phyloP scores from a whole-genome alignment of 306 rosid genomes.

The Gillenia trifoliata region DNA sequence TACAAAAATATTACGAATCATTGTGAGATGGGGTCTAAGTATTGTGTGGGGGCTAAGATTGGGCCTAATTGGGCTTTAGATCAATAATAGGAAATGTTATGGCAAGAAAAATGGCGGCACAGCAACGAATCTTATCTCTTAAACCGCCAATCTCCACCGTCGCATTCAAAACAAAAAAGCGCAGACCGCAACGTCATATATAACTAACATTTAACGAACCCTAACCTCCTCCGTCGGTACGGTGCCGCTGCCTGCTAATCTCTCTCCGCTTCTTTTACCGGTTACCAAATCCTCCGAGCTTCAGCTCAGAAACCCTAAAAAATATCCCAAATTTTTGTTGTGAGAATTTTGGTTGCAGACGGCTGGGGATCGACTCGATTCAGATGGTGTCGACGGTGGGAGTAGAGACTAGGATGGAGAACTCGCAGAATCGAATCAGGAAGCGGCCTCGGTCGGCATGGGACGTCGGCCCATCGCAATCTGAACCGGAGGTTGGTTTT shows the following conservation, averaged over 20 bases:
- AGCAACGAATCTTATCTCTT: neutral
- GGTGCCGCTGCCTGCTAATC: neutral
- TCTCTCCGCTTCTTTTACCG: neutral
- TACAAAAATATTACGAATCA: too few relatives aligned
- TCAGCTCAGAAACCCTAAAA: slow-evolving; percentile 11
- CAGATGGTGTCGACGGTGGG: slow-evolving; percentile 35
- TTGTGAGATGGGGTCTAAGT: too few relatives aligned
- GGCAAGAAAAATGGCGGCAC: neutral
- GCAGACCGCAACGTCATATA: neutral
- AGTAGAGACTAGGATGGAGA: slow-evolving; percentile 42
- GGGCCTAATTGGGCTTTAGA: neutral
- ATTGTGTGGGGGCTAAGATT: neutral
- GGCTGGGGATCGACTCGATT: slow-evolving; percentile 1
- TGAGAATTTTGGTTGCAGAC: slow-evolving; percentile 27
- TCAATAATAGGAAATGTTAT: too few relatives aligned
- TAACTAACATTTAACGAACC: neutral
- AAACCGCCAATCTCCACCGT: neutral
- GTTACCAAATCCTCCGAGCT: neutral
- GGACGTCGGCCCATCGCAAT: slow-evolving; percentile 65
- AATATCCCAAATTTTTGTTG: slow-evolving; percentile 6
- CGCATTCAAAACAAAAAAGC: neutral
- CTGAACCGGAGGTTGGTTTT: slow-evolving; percentile 50
- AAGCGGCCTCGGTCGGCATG: slow-evolving; percentile 82
- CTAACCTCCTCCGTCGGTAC: neutral
- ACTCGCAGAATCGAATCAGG: slow-evolving; percentile 46